A percentile compares a stretch with the other conserved stretches of the same genome.
Evolutionary conservation across 192 early-diverging fungal genomes (phyloP).

Genomic region (Anaeromyces robustus): DNA sequence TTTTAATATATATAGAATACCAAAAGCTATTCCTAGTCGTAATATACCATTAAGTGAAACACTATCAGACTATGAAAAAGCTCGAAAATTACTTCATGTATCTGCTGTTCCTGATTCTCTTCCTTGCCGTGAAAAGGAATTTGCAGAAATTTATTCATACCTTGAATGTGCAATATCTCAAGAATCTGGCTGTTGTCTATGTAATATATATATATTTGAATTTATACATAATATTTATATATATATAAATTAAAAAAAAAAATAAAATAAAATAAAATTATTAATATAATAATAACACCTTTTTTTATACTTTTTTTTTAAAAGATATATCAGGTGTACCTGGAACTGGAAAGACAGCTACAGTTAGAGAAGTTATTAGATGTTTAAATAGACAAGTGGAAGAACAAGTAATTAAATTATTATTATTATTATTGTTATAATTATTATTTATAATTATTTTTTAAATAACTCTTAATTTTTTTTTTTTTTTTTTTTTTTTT

Average conservation of each 20-base stretch:
- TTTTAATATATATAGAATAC: background rate
- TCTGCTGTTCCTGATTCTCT: slow-evolving; percentile 75
- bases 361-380: slow-evolving; percentile 70
- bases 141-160: slow-evolving; percentile 57
- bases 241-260: no score
- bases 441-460: no score
- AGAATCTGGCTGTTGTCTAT: slow-evolving; percentile 70
- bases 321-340: slow-evolving; percentile 87
- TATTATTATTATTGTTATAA: no score
- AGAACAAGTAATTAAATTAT: slow-evolving; percentile 31
- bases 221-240: no score
- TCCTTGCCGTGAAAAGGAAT: slow-evolving; percentile 90
- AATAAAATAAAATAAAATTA: no score
- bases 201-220: no score
- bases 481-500: slow-evolving; percentile 2
- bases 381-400: slow-evolving; percentile 40
- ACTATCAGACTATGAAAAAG: slow-evolving; percentile 17
- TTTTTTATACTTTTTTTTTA: no score
- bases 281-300: no score
- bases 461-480: background rate
- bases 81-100: slow-evolving; percentile 68
- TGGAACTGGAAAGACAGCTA: slow-evolving; percentile 95
- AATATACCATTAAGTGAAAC: background rate
- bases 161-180: slow-evolving; percentile 68
- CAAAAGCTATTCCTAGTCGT: background rate